Conservation (phyloP, 345 rosid genomes). For the Brassica rapa region DNA sequence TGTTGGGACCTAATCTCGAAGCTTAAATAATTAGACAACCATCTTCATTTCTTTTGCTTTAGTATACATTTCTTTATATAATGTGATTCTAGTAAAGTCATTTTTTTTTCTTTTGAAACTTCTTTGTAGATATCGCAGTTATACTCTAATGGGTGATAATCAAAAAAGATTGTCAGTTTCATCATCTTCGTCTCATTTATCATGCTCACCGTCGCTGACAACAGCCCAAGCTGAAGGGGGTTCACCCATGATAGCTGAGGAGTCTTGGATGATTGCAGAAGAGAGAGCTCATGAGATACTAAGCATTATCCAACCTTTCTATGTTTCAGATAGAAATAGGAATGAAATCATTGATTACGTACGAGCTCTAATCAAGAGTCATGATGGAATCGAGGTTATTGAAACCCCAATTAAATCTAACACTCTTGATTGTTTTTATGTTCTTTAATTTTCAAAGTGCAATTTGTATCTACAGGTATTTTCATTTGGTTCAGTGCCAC, state of each 20-base stretch:
- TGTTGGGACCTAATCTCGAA: not conserved
- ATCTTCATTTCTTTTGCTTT: constrained; percentile 10
- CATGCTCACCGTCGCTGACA: constrained; percentile 45
- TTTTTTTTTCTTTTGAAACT: not conserved
- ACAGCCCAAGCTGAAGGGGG: constrained; percentile 34
- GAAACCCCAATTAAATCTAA: constrained; percentile 5
- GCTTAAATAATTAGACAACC: not conserved
- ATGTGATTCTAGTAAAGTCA: not conserved
- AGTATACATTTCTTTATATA: not conserved
- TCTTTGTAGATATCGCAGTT: constrained; percentile 31
- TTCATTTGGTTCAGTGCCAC: constrained; percentile 77
- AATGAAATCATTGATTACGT: constrained; percentile 61
- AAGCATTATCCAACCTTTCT: constrained; percentile 58
- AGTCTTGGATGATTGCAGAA: constrained; percentile 74
- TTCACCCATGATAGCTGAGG: constrained; percentile 50
- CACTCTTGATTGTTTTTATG: not conserved
- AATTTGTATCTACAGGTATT: constrained; percentile 49
- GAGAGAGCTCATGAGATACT: constrained; percentile 75
- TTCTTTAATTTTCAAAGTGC: not conserved
- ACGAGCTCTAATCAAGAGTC: constrained; percentile 51
- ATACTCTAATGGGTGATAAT: constrained; percentile 58
- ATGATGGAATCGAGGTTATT: constrained; percentile 67
- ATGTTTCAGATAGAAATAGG: constrained; percentile 67
- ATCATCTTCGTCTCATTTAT: constrained; percentile 42
- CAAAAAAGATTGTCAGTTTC: constrained; percentile 50